Evolutionary conservation across 1,139 yeast genomes (phyloP).

Genomic region (Arxiozyma telluris): DNA sequence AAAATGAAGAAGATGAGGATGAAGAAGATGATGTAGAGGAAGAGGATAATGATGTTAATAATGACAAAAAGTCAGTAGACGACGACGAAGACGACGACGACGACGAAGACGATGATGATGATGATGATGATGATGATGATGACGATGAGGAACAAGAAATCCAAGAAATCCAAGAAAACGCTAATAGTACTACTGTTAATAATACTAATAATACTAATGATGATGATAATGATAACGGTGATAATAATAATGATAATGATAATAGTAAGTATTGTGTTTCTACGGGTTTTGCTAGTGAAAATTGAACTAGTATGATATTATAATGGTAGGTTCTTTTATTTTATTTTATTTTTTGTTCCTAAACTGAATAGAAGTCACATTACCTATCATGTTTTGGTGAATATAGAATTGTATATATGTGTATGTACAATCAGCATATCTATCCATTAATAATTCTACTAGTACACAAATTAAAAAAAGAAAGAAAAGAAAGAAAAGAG

Average conservation of each 20-base stretch:
- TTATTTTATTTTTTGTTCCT: too few species aligned
- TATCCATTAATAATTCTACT: too few species aligned
- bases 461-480: too few species aligned
- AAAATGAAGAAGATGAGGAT: slow-evolving; percentile 44
- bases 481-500: too few species aligned
- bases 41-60: slow-evolving; percentile 31
- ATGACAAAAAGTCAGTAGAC: slow-evolving; percentile 19
- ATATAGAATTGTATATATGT: too few species aligned
- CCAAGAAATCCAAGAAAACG: not conserved
- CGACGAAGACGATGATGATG: slow-evolving; percentile 41
- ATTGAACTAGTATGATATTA: not conserved
- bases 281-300: not conserved
- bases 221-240: not conserved
- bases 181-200: not conserved
- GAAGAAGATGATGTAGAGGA: slow-evolving; percentile 38
- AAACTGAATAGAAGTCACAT: too few species aligned
- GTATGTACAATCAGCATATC: too few species aligned
- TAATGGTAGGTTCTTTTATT: not conserved
- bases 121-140: slow-evolving; percentile 26
- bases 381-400: too few species aligned
- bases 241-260: not conserved
- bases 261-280: not conserved
- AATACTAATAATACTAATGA: not conserved
- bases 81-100: slow-evolving; percentile 35
- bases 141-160: not conserved